Conservation (phyloP, 2,329 filamentous ascomycete species). For the Gremmenia infestans region DNA sequence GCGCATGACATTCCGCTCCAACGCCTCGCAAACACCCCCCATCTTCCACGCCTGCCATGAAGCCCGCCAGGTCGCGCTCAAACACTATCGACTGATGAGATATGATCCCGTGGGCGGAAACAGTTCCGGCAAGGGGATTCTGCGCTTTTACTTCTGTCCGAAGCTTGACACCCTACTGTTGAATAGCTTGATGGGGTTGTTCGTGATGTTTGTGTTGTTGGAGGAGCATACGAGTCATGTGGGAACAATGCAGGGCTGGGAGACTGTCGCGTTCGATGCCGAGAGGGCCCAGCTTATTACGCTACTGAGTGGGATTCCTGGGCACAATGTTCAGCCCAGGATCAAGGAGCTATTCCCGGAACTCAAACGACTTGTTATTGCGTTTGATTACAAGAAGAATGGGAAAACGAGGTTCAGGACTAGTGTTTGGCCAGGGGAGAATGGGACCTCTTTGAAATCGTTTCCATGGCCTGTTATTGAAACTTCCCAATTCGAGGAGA, state of each 20-base stretch:
- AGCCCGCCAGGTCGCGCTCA: slow-evolving; percentile 22
- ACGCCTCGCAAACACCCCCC: slow-evolving; percentile 22
- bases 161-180: slow-evolving; percentile 26
- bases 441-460: slow-evolving; percentile 21
- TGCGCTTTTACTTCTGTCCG: slow-evolving; percentile 29
- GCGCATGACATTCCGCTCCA: slow-evolving; percentile 30
- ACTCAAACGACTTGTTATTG: slow-evolving; percentile 25
- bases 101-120: slow-evolving; percentile 17
- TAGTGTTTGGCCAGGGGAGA: slow-evolving; percentile 28
- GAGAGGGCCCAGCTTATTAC: slow-evolving; percentile 28
- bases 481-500: slow-evolving; percentile 13
- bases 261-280: slow-evolving; percentile 29
- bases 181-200: slow-evolving; percentile 28
- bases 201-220: slow-evolving; percentile 29
- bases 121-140: slow-evolving; percentile 22
- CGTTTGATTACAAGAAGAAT: slow-evolving; percentile 26
- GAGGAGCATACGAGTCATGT: slow-evolving; percentile 24
- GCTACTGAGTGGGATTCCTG: slow-evolving; percentile 24
- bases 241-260: slow-evolving; percentile 27
- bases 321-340: slow-evolving; percentile 22
- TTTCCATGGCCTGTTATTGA: slow-evolving; percentile 10
- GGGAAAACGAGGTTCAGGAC: slow-evolving; percentile 28
- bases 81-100: slow-evolving; percentile 25
- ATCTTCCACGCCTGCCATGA: slow-evolving; percentile 26
- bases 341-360: slow-evolving; percentile 27